A percentile compares a stretch with the other conserved stretches of the same genome.
phyloP scores from a whole-genome alignment of 331 rosid genomes.

The Pyrus hybrid region DNA sequence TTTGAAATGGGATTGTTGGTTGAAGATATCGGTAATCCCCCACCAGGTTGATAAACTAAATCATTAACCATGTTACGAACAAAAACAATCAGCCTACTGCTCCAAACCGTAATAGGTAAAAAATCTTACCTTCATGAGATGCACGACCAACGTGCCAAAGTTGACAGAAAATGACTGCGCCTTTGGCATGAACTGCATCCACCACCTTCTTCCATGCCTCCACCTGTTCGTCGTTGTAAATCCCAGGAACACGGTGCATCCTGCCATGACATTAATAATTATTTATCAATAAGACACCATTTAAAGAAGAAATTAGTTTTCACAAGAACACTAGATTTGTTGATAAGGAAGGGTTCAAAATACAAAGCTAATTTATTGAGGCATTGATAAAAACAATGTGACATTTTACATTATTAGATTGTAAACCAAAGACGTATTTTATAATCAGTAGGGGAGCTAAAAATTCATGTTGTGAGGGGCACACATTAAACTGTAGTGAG shows the following conservation, averaged over 20 bases:
- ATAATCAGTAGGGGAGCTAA: too few relatives aligned
- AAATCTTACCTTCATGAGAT: slow-evolving; percentile 55
- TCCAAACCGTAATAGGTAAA: not conserved
- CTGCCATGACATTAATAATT: slow-evolving; percentile 23
- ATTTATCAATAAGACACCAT: too few relatives aligned
- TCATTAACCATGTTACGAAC: not conserved
- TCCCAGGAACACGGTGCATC: slow-evolving; percentile 84
- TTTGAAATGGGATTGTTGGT: slow-evolving; percentile 47
- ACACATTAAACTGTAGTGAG: too few relatives aligned
- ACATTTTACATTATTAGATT: not conserved
- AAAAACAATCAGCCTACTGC: not conserved
- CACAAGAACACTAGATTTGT: too few relatives aligned
- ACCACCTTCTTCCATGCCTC: slow-evolving; percentile 79
- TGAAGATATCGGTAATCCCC: slow-evolving; percentile 65
- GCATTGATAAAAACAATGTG: not conserved
- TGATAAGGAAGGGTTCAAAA: too few relatives aligned
- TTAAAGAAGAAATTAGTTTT: too few relatives aligned
- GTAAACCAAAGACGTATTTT: not conserved
- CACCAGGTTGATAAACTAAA: slow-evolving; percentile 75
- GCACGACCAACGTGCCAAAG: slow-evolving; percentile 99
- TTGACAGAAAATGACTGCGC: slow-evolving; percentile 74
- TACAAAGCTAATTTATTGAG: too few relatives aligned
- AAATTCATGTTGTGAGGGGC: too few relatives aligned
- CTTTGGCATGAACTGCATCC: slow-evolving; percentile 80
- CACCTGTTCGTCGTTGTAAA: slow-evolving; percentile 74